These are phyloP conservation scores for Brassica nigra DNA, from an alignment of 345 rosid genomes.

Conservation along the genomic window DNA sequence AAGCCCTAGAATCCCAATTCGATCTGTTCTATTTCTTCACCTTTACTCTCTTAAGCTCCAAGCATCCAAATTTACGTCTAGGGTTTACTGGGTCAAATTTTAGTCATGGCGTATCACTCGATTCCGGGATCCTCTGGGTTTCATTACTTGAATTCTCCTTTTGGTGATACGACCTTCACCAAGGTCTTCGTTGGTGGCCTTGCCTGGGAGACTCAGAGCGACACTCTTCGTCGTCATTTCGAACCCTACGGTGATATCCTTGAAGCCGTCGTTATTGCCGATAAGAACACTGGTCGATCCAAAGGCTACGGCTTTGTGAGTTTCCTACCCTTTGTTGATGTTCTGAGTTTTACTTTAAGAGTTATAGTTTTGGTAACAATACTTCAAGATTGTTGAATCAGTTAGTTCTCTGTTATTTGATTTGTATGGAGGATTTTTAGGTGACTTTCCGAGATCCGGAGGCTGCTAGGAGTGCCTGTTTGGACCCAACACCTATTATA, in stretches of 20 bases:
- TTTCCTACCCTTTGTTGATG: constrained; percentile 19
- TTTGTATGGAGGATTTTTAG: not conserved
- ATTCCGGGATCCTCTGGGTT: constrained; percentile 61
- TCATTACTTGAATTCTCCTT: constrained; percentile 77
- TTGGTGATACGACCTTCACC: constrained; percentile 84
- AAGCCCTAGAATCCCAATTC: constrained; percentile 34
- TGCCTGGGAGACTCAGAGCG: constrained; percentile 94
- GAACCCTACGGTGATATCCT: constrained; percentile 86
- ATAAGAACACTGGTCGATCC: constrained; percentile 92
- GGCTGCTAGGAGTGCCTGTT: not conserved
- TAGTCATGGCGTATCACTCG: constrained; percentile 62
- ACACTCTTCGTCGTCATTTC: constrained; percentile 76
- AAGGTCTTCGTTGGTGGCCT: constrained; percentile 90
- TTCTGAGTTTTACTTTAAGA: not conserved
- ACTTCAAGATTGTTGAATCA: not conserved
- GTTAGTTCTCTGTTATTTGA: not conserved
- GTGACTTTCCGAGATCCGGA: not conserved
- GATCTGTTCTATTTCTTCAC: not conserved
- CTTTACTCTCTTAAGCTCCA: constrained; percentile 11
- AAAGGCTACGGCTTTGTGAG: constrained; percentile 99
- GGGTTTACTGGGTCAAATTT: constrained; percentile 35
- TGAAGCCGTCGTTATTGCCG: constrained; percentile 90
- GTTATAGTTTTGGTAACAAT: not conserved
- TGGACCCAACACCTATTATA: not conserved
- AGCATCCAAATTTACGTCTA: constrained; percentile 25